These are phyloP conservation scores for Pontederia crassipes DNA, from an alignment of 176 grass and related monocot genomes.

Conservation along the genomic window DNA sequence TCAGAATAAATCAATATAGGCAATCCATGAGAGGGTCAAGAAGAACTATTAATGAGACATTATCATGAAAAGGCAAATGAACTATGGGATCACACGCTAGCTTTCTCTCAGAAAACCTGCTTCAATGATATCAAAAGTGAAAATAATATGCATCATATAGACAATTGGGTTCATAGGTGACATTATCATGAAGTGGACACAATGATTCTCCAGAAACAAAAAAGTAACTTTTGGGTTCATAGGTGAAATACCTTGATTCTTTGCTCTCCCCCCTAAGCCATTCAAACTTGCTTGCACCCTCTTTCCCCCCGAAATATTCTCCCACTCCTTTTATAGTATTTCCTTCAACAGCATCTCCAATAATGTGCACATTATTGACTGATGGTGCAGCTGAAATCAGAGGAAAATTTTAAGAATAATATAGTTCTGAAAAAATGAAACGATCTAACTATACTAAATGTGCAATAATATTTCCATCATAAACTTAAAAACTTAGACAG, in stretches of 20 bases:
- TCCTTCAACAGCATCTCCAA: constrained; percentile 80
- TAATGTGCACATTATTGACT: constrained; percentile 59
- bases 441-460: not conserved
- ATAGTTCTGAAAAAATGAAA: constrained; percentile 10
- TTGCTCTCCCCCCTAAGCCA: constrained; percentile 80
- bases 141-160: too few relatives aligned
- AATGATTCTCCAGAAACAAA: not conserved
- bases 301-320: constrained; percentile 86
- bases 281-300: constrained; percentile 74
- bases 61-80: too few relatives aligned
- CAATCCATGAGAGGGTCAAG: too few relatives aligned
- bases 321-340: constrained; percentile 52
- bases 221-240: not conserved
- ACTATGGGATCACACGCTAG: too few relatives aligned
- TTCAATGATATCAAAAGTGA: too few relatives aligned
- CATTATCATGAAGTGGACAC: too few relatives aligned
- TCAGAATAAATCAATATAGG: too few relatives aligned
- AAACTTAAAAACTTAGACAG: constrained; percentile 18
- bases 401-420: constrained; percentile 16
- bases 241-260: constrained; percentile 32
- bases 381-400: constrained; percentile 79
- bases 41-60: too few relatives aligned
- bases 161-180: not conserved
- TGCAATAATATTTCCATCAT: not conserved
- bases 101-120: too few relatives aligned